Evolutionary conservation across 805 yeast species (phyloP).

Genomic region (Kodamaea kakaduensis): DNA sequence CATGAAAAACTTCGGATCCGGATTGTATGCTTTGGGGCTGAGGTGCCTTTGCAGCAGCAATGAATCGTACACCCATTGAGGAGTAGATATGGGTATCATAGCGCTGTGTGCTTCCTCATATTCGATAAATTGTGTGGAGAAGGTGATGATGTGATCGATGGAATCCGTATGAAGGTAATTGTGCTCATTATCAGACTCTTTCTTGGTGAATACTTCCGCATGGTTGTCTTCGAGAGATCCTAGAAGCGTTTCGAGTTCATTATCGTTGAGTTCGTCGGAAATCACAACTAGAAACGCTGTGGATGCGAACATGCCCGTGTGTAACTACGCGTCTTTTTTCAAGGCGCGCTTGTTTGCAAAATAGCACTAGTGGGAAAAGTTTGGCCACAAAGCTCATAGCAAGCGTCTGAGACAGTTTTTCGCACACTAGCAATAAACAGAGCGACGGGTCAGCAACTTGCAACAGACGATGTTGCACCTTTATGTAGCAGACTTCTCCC

Average conservation of each 20-base stretch:
- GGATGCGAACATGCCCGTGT: constrained; percentile 18
- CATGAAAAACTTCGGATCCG: constrained; percentile 65
- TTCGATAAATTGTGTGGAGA: constrained; percentile 49
- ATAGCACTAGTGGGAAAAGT: no score
- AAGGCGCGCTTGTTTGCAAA: no score
- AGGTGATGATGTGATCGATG: constrained; percentile 50
- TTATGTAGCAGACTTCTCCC: no score
- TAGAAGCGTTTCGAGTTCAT: constrained; percentile 12
- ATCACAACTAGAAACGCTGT: constrained; percentile 19
- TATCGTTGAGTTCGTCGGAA: constrained; percentile 15
- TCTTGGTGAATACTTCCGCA: constrained; percentile 20
- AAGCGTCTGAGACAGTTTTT: no score
- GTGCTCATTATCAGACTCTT: constrained; percentile 16
- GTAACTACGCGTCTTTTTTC: constrained; percentile 6
- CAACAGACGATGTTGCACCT: no score
- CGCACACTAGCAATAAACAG: no score
- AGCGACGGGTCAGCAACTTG: no score
- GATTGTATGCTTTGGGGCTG: constrained; percentile 60
- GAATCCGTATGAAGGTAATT: constrained; percentile 14
- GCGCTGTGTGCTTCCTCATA: constrained; percentile 43
- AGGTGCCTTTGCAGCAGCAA: constrained; percentile 36
- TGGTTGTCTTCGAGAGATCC: constrained; percentile 17
- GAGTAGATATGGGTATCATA: constrained; percentile 63
- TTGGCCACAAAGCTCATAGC: no score
- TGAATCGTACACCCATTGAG: constrained; percentile 57